Base-by-base conservation (phyloP, 495 filamentous ascomycete genomes). In the Podospora pseudopauciseta region DNA sequence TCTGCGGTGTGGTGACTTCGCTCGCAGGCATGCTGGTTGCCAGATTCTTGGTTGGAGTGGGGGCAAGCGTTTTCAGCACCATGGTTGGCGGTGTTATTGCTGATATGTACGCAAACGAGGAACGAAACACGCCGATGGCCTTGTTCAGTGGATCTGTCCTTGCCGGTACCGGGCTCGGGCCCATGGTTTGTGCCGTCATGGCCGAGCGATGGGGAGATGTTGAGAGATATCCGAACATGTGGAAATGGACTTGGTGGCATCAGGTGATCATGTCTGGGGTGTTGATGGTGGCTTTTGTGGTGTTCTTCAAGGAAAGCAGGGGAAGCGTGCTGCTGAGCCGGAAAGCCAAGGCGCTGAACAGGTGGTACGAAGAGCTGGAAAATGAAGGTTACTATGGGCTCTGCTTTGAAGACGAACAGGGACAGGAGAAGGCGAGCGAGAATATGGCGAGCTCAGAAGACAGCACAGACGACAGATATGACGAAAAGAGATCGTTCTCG, bases 61-160 rank as follows among this genome's bases (percentile, higher is more conserved):
- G 89, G 9, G 88, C 86, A 19, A 91, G 87, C 1, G 94, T 94
- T 0, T 97, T 97, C 75, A 90, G 87, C 4, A 96, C 92, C 15
- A 94, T 97, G 90, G 92, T 97, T 2, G 94, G 94, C 44, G 94
- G 94, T 0, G 91, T 97, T 6, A 90, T 98, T 34, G 89, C 89
- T 64, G 94, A 98, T 72, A 89, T 97, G 67, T 97, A 93, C 76
- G 88, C 89, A 49, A 86, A 90, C 9, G 77, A 91, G 68, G 90
- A 90, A 53, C 82, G 94, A 39, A 97, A 97, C 71, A 92, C 90
- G 2, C 91, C 94, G 4, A 98, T 98, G 94, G 90, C 92, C 2
- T 72, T 96, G 2, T 97, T 96, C 75, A 88, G 89, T 1, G 91
- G 88, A 1, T 81, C 83, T 23, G 93, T 91, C 0, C 77, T 97